Evolutionary conservation across 495 filamentous ascomycete species (phyloP).

Genomic region (Xylaria sp.): DNA sequence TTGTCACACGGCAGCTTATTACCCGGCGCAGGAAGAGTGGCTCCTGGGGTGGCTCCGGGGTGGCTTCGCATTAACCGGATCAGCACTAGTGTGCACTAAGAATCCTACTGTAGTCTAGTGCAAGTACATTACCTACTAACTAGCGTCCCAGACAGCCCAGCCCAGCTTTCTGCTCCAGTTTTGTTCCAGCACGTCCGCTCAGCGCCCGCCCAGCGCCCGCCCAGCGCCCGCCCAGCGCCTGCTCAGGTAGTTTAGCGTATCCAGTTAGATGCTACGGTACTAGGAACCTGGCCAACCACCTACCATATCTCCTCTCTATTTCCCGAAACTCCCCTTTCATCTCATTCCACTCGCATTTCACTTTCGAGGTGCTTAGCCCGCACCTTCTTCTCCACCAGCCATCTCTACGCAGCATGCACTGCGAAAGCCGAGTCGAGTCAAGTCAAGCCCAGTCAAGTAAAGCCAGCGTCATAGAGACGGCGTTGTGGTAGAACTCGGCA

Average conservation of each 20-base stretch:
- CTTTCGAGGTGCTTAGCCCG: constrained; percentile 22
- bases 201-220: neutral
- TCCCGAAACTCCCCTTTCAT: constrained; percentile 24
- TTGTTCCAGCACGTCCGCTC: constrained; percentile 14
- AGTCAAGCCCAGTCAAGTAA: constrained; percentile 12
- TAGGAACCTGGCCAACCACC: constrained; percentile 19
- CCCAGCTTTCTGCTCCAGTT: neutral
- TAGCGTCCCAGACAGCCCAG: neutral
- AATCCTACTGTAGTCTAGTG: constrained; percentile 1
- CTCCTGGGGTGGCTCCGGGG: constrained; percentile 11
- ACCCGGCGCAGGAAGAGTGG: constrained; percentile 14
- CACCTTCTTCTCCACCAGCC: constrained; percentile 25
- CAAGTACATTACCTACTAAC: neutral
- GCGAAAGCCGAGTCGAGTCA: constrained; percentile 6
- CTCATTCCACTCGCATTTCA: constrained; percentile 26
- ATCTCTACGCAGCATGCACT: constrained; percentile 21
- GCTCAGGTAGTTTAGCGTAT: too few relatives aligned
- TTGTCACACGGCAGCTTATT: constrained; percentile 24
- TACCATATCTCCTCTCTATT: constrained; percentile 27
- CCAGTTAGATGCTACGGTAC: too few relatives aligned
- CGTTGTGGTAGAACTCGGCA: constrained; percentile 1
- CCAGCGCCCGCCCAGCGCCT: too few relatives aligned
- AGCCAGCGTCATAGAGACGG: constrained; percentile 15
- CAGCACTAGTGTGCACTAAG: constrained; percentile 18
- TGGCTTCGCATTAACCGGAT: constrained; percentile 16